Conservation (phyloP, 2,329 filamentous ascomycete species). For the Alternaria novae-zelandiae region DNA sequence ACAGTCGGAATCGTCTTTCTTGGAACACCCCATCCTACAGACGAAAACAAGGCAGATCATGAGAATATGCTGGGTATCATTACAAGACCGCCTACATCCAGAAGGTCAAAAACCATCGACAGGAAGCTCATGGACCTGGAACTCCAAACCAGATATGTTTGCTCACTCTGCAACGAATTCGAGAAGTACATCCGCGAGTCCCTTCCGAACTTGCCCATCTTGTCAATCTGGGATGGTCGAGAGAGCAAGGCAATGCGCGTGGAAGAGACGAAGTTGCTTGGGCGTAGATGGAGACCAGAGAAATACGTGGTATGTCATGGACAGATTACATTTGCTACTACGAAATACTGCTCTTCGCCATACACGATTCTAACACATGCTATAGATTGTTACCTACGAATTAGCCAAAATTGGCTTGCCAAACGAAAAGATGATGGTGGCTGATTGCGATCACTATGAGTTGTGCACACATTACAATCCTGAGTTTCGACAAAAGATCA, state of each 20-base stretch:
- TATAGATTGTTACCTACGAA: neutral
- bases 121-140: neutral
- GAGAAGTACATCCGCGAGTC: neutral
- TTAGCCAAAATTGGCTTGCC: neutral
- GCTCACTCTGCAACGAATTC: fast-evolving
- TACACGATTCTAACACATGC: too few relatives aligned
- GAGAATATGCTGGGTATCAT: too few relatives aligned
- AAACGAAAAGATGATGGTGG: neutral
- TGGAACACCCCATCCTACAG: neutral
- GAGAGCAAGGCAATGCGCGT: neutral
- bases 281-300: neutral
- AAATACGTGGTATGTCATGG: too few relatives aligned
- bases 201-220: too few relatives aligned
- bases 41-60: neutral
- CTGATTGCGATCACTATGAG: neutral
- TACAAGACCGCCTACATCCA: too few relatives aligned
- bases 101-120: too few relatives aligned
- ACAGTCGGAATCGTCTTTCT: neutral
- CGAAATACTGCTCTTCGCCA: too few relatives aligned
- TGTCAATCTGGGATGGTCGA: neutral
- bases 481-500: neutral
- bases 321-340: too few relatives aligned
- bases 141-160: fast-evolving
- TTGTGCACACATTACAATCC: neutral
- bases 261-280: neutral